Conservation (phyloP, 176 grass and related monocot species). For the Raddia guianensis region DNA sequence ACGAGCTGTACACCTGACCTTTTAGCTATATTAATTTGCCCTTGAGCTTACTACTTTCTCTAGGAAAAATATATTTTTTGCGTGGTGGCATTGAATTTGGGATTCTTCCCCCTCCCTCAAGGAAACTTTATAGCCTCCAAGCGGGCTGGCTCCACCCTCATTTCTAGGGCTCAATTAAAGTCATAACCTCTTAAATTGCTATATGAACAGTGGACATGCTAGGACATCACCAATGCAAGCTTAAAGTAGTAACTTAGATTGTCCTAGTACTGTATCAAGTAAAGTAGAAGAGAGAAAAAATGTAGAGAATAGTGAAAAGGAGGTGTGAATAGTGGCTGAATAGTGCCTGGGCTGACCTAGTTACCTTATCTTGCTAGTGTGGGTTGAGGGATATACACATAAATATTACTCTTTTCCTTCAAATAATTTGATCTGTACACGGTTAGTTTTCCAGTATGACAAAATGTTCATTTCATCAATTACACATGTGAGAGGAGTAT, state of each 20-base stretch:
- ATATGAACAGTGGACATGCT: constrained; percentile 16
- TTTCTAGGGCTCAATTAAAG: not conserved
- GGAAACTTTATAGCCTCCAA: constrained; percentile 23
- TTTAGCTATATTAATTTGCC: not conserved
- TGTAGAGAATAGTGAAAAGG: no score
- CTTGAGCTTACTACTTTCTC: not conserved
- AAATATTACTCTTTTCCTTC: not conserved
- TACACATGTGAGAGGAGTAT: not conserved
- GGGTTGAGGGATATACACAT: not conserved
- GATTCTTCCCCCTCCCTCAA: constrained; percentile 34
- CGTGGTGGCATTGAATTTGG: not conserved
- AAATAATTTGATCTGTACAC: not conserved
- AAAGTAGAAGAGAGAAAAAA: no score
- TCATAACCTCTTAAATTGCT: not conserved
- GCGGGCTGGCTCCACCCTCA: not conserved
- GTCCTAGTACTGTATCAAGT: no score
- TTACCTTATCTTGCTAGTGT: constrained; percentile 7
- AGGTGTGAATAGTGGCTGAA: no score
- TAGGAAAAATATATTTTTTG: not conserved
- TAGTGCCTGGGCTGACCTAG: no score
- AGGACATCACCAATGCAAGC: no score
- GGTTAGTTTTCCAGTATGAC: not conserved
- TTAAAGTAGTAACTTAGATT: no score
- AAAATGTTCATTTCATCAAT: not conserved
- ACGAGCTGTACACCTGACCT: not conserved